Base-by-base conservation (phyloP, 768 basidiomycete genomes). In the Rhizopogon vesiculosus region DNA sequence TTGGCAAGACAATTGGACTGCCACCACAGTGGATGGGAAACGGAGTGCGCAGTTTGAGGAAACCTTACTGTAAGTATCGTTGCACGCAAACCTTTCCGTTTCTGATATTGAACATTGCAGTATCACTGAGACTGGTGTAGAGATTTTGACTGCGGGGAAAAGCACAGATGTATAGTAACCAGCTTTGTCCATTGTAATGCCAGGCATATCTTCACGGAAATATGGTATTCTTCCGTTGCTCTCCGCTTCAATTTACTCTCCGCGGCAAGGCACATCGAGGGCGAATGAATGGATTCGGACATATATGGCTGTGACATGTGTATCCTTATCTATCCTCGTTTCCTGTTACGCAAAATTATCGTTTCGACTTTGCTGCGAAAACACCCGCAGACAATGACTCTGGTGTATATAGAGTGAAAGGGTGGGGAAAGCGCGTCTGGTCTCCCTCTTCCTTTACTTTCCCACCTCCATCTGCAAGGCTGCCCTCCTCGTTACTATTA, bases 1-100 rank as follows among this genome's bases (percentile, higher is more conserved):
- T 67, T 93, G 94, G 94, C 87, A 88, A 33, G 93, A 96, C 69
- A 87, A 93, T 66, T 98, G 96, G 96, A 98, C 96, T 3, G 93
- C 95, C 1, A 92, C 89, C 19, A 99, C 97, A 5, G 71, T 80
- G 12, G 96, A 98, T 71, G 96, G 94, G 22, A 89, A 89, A 69
- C 77, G 81, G 54, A 94, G 91, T 57, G 97, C 97, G 1, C 97
- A 99, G 66, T 99, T 98, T 66, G 97, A 99, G 69, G 97, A 99
- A 65, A 98, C 96, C 1, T 75, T 99, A 38, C 71, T 99, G 94
- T 95, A 65, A 63, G 93, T 81, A 40, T 15, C 16, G 16, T 16
- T 9, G 9, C 8, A 19, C 9, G 15, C 5, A 1, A 49, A 49
- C 19, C 15, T 49, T 15, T 54, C 51, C n/a, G 46, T 38, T 6